Conservation (phyloP, 495 filamentous ascomycete species). For the Neurospora tetraspora region DNA sequence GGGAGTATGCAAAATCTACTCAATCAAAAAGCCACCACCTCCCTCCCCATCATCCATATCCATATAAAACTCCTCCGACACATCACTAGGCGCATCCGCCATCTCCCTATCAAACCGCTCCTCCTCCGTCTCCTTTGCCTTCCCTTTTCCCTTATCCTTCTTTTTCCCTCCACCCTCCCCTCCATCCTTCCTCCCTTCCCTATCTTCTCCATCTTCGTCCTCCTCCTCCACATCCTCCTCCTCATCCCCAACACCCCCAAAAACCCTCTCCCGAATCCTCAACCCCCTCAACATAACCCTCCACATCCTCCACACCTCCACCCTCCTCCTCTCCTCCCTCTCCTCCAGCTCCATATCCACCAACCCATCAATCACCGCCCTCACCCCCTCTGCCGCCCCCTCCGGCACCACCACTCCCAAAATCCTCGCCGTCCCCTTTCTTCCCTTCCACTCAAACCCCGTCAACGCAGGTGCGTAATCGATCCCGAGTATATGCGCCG, state of each 20-base stretch:
- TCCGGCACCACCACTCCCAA: constrained; percentile 64
- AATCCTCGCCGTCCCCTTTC: constrained; percentile 69
- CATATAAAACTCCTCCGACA: constrained; percentile 19
- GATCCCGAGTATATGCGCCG: constrained; percentile 66
- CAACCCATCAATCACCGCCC: constrained; percentile 54
- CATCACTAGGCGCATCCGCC: constrained; percentile 10
- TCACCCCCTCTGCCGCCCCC: constrained; percentile 61
- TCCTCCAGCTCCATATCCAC: constrained; percentile 48
- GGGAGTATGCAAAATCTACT: constrained; percentile 5
- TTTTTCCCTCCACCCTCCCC: constrained; percentile 22
- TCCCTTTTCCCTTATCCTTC: constrained; percentile 17
- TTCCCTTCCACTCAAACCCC: constrained; percentile 76
- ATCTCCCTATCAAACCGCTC: constrained; percentile 11
- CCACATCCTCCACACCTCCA: constrained; percentile 61
- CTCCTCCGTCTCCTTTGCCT: constrained; percentile 7
- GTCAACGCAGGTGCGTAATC: constrained; percentile 87
- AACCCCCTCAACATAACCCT: constrained; percentile 63
- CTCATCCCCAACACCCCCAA: constrained; percentile 36
- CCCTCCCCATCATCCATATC: constrained; percentile 20
- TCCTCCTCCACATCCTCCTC: constrained; percentile 18
- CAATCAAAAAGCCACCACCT: constrained; percentile 26
- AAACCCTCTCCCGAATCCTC: constrained; percentile 68
- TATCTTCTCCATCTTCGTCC: no score
- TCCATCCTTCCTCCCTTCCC: no score
- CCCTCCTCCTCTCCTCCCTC: constrained; percentile 45